These are phyloP conservation scores for Trypanosomatidae sp. DNA, from an alignment of 208 protist species.

Conservation along the genomic window DNA sequence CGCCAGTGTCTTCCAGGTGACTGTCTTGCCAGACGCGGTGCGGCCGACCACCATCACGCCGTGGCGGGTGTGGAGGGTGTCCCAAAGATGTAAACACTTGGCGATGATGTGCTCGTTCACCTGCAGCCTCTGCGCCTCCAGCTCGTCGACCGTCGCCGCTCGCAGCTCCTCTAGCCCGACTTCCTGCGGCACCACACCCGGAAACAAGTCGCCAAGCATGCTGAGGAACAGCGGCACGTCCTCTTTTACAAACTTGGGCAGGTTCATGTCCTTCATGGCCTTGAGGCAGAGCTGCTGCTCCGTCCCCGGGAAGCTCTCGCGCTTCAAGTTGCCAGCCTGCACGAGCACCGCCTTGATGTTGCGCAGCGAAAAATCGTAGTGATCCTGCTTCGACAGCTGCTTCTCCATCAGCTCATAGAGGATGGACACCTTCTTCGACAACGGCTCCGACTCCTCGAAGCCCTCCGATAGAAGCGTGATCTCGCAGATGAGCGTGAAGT, in stretches of 20 bases:
- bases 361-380: conserved; percentile 99
- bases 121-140: conserved; percentile 76
- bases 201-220: conserved; percentile 97
- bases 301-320: conserved; percentile 84
- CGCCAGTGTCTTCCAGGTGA: conserved; percentile 92
- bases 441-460: conserved; percentile 93
- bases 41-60: conserved; percentile 98
- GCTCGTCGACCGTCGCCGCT: conserved; percentile 74
- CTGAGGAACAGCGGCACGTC: conserved; percentile 96
- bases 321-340: conserved; percentile 94
- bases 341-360: conserved; percentile 98
- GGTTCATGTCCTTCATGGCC: conserved; percentile 97
- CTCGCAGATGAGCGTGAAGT: conserved; percentile 97
- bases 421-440: conserved; percentile 97
- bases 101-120: conserved; percentile 82
- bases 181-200: conserved; percentile 83
- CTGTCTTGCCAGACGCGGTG: conserved; percentile 95
- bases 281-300: conserved; percentile 97
- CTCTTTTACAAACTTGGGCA: conserved; percentile 97
- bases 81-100: conserved; percentile 96
- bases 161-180: conserved; percentile 83
- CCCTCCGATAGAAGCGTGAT: conserved; percentile 98
- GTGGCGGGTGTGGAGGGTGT: conserved; percentile 96
- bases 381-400: conserved; percentile 98
- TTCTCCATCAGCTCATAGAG: conserved; percentile 97